phyloP scores from a whole-genome alignment of 306 rosid genomes.

The Luffa aegyptiaca region DNA sequence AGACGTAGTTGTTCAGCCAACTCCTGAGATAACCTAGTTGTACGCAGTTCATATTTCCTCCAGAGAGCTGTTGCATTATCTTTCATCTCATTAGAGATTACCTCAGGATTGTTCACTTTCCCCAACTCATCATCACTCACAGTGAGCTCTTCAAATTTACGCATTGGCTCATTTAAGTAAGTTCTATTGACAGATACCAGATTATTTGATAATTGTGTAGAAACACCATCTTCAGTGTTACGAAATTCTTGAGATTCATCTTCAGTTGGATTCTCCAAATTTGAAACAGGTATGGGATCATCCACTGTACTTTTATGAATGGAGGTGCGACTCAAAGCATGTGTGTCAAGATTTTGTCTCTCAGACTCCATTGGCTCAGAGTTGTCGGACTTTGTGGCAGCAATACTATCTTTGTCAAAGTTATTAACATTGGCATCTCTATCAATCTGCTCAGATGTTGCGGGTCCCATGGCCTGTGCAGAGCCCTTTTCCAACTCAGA shows the following conservation, averaged over 20 bases:
- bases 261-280: constrained; percentile 22
- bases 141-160: constrained; percentile 37
- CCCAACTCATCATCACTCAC: constrained; percentile 56
- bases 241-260: constrained; percentile 31
- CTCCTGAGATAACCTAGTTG: constrained; percentile 74
- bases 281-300: constrained; percentile 33
- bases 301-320: constrained; percentile 27
- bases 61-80: constrained; percentile 45
- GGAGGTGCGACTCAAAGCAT: constrained; percentile 22
- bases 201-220: constrained; percentile 30
- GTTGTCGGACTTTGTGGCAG: constrained; percentile 28
- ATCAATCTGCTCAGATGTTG: constrained; percentile 69
- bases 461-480: constrained; percentile 85
- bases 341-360: constrained; percentile 34
- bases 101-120: constrained; percentile 36
- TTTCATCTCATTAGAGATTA: constrained; percentile 27
- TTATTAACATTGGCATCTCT: constrained; percentile 29
- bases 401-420: constrained; percentile 24
- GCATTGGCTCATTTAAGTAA: constrained; percentile 29
- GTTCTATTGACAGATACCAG: constrained; percentile 49
- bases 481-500: constrained; percentile 68
- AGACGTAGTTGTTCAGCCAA: constrained; percentile 91
- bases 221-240: constrained; percentile 17
- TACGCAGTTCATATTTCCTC: constrained; percentile 62
- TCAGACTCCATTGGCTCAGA: constrained; percentile 33